These are phyloP conservation scores for Darksidea phi DNA, from an alignment of 495 filamentous ascomycete genomes.

Conservation along the genomic window DNA sequence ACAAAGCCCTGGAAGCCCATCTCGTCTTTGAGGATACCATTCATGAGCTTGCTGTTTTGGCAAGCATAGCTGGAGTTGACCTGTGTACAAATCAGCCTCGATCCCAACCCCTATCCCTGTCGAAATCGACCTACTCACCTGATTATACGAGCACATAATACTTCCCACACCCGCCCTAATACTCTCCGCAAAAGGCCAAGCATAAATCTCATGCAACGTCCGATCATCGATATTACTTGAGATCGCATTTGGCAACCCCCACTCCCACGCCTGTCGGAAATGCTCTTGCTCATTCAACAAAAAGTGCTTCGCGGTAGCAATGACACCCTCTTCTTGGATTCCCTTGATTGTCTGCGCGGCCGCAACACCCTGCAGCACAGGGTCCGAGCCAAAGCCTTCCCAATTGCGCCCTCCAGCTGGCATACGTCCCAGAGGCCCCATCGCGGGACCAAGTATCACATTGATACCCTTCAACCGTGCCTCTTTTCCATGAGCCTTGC, in stretches of 20 bases:
- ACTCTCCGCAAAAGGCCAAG: constrained; percentile 87
- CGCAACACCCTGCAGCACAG: constrained; percentile 68
- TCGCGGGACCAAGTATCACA: constrained; percentile 70
- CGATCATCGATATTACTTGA: constrained; percentile 82
- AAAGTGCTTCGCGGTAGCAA: constrained; percentile 82
- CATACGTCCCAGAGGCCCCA: constrained; percentile 76
- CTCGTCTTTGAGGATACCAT: constrained; percentile 92
- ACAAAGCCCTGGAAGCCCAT: constrained; percentile 94
- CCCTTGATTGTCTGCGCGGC: constrained; percentile 69
- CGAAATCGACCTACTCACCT: too few relatives aligned
- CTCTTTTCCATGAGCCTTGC: constrained; percentile 66
- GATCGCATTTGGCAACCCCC: constrained; percentile 69
- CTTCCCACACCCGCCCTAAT: constrained; percentile 83
- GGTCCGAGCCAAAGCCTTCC: constrained; percentile 83
- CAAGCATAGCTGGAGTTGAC: constrained; percentile 89
- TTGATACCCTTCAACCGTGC: constrained; percentile 71
- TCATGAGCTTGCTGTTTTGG: constrained; percentile 86
- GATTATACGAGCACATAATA: constrained; percentile 87
- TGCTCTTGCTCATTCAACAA: constrained; percentile 87
- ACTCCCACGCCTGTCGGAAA: constrained; percentile 72
- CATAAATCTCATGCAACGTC: constrained; percentile 77
- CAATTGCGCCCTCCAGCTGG: constrained; percentile 88
- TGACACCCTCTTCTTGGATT: constrained; percentile 76
- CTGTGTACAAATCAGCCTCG: neutral
- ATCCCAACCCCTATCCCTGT: too few relatives aligned